phyloP scores from a whole-genome alignment of 805 yeast species.

The Candida sonorensis region DNA sequence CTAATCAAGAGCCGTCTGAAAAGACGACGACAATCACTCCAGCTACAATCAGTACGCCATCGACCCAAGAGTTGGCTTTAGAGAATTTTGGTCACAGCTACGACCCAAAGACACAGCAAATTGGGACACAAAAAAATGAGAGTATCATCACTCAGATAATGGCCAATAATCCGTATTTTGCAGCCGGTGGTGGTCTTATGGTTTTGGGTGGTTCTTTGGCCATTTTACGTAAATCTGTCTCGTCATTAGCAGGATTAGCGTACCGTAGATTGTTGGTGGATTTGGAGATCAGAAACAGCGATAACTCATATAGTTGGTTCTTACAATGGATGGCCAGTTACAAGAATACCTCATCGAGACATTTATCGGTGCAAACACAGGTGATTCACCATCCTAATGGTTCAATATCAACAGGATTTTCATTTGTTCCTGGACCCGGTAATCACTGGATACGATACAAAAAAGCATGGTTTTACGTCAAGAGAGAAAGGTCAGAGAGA shows the following conservation, averaged over 20 bases:
- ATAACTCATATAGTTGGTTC: slow-evolving; percentile 91
- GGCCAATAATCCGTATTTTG: slow-evolving; percentile 77
- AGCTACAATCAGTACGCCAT: slow-evolving; percentile 1
- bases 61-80: neutral
- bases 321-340: slow-evolving; percentile 91
- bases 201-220: slow-evolving; percentile 87
- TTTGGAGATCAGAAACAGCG: slow-evolving; percentile 87
- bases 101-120: neutral
- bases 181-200: slow-evolving; percentile 99
- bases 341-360: slow-evolving; percentile 70
- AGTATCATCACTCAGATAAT: slow-evolving; percentile 32
- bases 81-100: slow-evolving; percentile 1
- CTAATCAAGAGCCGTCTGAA: too few relatives aligned
- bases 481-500: slow-evolving; percentile 85
- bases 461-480: slow-evolving; percentile 83
- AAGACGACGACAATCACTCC: neutral
- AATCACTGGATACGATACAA: slow-evolving; percentile 79
- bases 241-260: slow-evolving; percentile 55
- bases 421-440: slow-evolving; percentile 96
- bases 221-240: slow-evolving; percentile 60
- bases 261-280: slow-evolving; percentile 86
- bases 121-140: neutral
- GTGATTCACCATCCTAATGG: slow-evolving; percentile 90
- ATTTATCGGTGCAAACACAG: slow-evolving; percentile 83
- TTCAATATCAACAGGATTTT: slow-evolving; percentile 76